A percentile compares a stretch with the other conserved stretches of the same genome.
These are phyloP conservation scores for Xylaria palmicola DNA, from an alignment of 495 filamentous ascomycete genomes.

Conservation along the genomic window DNA sequence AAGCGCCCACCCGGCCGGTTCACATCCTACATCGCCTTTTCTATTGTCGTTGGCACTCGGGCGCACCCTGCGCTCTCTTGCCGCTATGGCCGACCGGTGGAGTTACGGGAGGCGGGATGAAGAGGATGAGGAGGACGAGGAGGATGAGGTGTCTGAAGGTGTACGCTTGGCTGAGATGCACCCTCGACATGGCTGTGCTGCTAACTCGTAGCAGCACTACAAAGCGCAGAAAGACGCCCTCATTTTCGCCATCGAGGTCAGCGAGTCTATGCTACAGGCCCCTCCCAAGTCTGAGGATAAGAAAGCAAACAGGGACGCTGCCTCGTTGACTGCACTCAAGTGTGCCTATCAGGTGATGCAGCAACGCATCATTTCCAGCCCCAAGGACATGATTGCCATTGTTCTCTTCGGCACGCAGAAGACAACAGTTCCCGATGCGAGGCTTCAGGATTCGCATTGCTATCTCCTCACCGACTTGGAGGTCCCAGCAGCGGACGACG, in stretches of 20 bases:
- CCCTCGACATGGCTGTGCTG: not conserved
- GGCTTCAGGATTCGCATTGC: slow-evolving; percentile 80
- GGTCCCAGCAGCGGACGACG: slow-evolving; percentile 80
- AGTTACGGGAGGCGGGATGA: slow-evolving; percentile 50
- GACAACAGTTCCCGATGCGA: slow-evolving; percentile 73
- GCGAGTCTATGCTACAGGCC: slow-evolving; percentile 76
- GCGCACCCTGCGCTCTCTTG: not conserved
- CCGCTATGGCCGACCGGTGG: slow-evolving; percentile 41
- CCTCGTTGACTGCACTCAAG: slow-evolving; percentile 81
- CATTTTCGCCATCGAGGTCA: slow-evolving; percentile 94
- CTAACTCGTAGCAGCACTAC: slow-evolving; percentile 63
- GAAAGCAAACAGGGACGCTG: slow-evolving; percentile 69
- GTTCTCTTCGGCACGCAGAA: slow-evolving; percentile 89
- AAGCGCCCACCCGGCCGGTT: not conserved
- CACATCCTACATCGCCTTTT: no score
- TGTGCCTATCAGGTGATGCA: slow-evolving; percentile 96
- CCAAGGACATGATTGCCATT: slow-evolving; percentile 96
- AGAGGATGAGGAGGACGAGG: slow-evolving; percentile 68
- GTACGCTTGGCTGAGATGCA: slow-evolving; percentile 41
- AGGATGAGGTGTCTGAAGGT: slow-evolving; percentile 59
- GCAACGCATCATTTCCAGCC: slow-evolving; percentile 95
- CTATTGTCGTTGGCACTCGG: not conserved
- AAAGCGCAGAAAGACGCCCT: slow-evolving; percentile 93
- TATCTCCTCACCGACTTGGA: slow-evolving; percentile 90
- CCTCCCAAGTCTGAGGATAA: slow-evolving; percentile 65